phyloP scores from a whole-genome alignment of 2,329 filamentous ascomycete species.

The Leptographium radiaticola region DNA sequence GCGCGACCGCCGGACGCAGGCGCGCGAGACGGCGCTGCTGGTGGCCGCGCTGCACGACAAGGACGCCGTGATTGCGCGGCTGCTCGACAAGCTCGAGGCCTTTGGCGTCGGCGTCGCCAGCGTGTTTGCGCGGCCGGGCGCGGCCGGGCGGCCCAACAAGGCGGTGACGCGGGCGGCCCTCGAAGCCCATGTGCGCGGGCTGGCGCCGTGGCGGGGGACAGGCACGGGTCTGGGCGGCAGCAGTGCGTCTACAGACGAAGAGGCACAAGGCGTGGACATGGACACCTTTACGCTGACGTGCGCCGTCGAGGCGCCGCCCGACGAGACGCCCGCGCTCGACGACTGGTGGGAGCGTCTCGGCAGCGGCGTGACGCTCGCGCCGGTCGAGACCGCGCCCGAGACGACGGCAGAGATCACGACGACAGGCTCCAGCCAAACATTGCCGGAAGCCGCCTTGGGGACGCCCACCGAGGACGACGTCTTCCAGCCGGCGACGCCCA shows the following conservation, averaged over 20 bases:
- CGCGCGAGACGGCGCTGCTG: constrained; percentile 29
- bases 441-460: too few species aligned
- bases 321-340: constrained; percentile 22
- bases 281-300: neutral
- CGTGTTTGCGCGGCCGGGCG: constrained; percentile 28
- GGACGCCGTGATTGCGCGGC: constrained; percentile 34
- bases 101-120: constrained; percentile 38
- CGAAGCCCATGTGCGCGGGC: constrained; percentile 35
- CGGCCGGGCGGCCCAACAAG: neutral
- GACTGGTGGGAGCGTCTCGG: constrained; percentile 36
- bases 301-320: neutral
- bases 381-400: neutral
- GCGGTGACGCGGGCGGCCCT: constrained; percentile 19
- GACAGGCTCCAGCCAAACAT: too few species aligned
- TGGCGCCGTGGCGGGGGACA: constrained; percentile 31
- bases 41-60: constrained; percentile 32
- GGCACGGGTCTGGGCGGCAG: too few species aligned
- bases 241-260: neutral
- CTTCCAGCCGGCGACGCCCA: constrained; percentile 29
- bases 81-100: constrained; percentile 41
- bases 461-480: constrained; percentile 38
- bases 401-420: neutral
- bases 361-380: constrained; percentile 13
- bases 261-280: constrained; percentile 14
- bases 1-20: constrained; percentile 28